A percentile compares a stretch with the other conserved stretches of the same genome.
phyloP scores from a whole-genome alignment of 2,329 filamentous ascomycete genomes.

The Knufia fluminis region DNA sequence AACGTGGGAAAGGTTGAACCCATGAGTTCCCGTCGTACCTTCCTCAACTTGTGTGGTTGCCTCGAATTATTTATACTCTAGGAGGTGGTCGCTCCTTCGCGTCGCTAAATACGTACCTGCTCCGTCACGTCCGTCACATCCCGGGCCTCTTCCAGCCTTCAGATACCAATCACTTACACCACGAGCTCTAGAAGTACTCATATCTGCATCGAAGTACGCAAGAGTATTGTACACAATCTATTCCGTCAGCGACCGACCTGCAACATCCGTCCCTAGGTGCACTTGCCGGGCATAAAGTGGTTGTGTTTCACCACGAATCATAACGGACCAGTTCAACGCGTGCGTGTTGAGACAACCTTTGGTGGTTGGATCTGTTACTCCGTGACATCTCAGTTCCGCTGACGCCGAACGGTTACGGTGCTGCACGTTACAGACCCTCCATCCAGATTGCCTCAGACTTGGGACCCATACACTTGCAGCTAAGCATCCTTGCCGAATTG shows the following conservation, averaged over 20 bases:
- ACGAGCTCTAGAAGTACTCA: conserved; percentile 1
- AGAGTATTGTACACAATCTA: not conserved
- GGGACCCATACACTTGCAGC: not conserved
- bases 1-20: not conserved
- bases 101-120: not conserved
- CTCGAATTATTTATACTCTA: too few species aligned
- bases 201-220: not conserved
- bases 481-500: not conserved
- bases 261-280: too few species aligned
- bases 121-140: not conserved
- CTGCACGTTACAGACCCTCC: too few species aligned
- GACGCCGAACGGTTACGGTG: not conserved
- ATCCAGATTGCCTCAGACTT: too few species aligned
- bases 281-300: not conserved
- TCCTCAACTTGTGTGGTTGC: too few species aligned
- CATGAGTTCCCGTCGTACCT: not conserved
- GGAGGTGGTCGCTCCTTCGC: not conserved
- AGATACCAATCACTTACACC: conserved; percentile 4
- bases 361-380: not conserved
- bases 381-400: not conserved
- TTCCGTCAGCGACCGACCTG: too few species aligned
- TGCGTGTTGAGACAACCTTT: not conserved
- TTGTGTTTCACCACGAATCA: not conserved
- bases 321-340: not conserved
- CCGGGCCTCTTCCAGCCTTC: not conserved